Base-by-base conservation (phyloP, 768 basidiomycete genomes). In the Chalciporus sphaerocephalus region DNA sequence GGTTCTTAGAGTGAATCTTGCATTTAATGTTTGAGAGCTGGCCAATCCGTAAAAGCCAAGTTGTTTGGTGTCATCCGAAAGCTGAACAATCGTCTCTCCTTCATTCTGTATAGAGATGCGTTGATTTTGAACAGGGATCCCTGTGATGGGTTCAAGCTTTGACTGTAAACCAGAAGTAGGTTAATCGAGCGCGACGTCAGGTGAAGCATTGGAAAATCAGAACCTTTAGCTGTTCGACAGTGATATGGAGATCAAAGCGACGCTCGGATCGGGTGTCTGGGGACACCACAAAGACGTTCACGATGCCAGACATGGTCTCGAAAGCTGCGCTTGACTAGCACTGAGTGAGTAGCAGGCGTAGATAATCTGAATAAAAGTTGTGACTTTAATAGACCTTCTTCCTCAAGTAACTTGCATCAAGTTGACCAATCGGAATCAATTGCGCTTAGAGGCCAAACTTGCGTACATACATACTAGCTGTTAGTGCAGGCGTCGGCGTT, bases 261-360 rank as follows among this genome's bases (percentile, higher is more conserved):
- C 95, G 80, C 67, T 98, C 95, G 0, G 91, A 92, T 52, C 80
- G 85, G 2, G 93, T 95, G 60, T 96, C 92, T 6, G 83, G 85
- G 8, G 94, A 97, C 11, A 79, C 63, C 6, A 98, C 83, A 54
- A 82, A 92, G 35, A 96, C 69, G 42, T 78, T 86, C 37, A 91
- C 71, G 44, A 69, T 66, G 44, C 59, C 64, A 22, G 72, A 70
- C 74, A 75, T 75, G 12, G 16, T 36, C 36, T 5, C 11, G 32
- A 27, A 45, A 10, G 27, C 12, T 28, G 27, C 10, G 24, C 6
- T 25, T 25, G 24, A n/a, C n/a, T n/a, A n/a, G n/a, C n/a, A n/a
- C n/a, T n/a, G n/a, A n/a, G n/a, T n/a, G n/a, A n/a, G n/a, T n/a
- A n/a, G n/a, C n/a, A n/a, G n/a, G n/a, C n/a, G n/a, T n/a, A n/a